Evolutionary conservation across 139 green algal genomes (phyloP).

Genomic region (Ettlia oleoabundans): DNA sequence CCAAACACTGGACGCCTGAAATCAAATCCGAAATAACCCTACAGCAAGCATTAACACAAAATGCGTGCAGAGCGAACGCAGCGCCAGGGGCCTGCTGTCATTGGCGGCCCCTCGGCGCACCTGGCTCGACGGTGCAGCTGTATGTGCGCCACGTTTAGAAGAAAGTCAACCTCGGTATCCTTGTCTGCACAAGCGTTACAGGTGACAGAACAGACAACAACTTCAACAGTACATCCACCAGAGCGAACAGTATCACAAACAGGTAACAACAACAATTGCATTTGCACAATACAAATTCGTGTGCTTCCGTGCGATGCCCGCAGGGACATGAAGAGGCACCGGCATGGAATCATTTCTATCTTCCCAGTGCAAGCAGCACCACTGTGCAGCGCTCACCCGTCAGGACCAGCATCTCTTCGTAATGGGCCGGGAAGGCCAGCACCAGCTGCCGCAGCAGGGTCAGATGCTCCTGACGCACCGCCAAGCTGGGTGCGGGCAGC

Average conservation of each 20-base stretch:
- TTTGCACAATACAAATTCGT: too few species aligned
- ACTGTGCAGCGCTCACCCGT: not conserved
- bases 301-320: too few species aligned
- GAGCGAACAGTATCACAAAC: too few species aligned
- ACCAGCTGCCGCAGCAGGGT: conserved; percentile 66
- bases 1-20: too few species aligned
- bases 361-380: not conserved
- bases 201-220: too few species aligned
- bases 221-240: too few species aligned
- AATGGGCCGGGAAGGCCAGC: conserved; percentile 50
- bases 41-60: too few species aligned
- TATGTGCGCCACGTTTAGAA: conserved; percentile 84
- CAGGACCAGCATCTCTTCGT: conserved; percentile 66
- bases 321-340: too few species aligned
- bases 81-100: too few species aligned
- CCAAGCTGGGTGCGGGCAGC: conserved; percentile 48
- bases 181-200: conserved; percentile 28
- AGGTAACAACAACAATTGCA: too few species aligned
- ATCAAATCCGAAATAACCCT: too few species aligned
- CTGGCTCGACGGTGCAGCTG: conserved; percentile 79
- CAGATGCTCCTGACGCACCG: conserved; percentile 83
- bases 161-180: conserved; percentile 80
- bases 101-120: not conserved
- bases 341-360: not conserved
- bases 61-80: too few species aligned